A percentile compares a stretch with the other conserved stretches of the same genome.
phyloP scores from a whole-genome alignment of 441 rosid species.

The Erodium chrysanthum region DNA sequence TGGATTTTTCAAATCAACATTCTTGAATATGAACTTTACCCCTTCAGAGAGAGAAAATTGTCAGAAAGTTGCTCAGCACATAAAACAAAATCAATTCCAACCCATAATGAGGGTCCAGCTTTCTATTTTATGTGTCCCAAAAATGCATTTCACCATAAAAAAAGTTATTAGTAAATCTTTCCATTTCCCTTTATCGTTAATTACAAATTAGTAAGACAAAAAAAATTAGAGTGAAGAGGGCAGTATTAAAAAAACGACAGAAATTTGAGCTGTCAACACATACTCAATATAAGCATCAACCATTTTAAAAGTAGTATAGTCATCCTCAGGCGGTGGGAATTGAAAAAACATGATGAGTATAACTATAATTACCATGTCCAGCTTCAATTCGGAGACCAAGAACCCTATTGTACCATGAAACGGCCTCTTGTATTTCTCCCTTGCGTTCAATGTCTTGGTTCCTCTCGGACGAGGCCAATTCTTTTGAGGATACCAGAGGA shows the following conservation, averaged over 20 bases:
- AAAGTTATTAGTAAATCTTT: neutral
- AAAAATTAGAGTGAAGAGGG: neutral
- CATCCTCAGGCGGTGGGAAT: neutral
- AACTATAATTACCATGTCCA: conserved; percentile 2
- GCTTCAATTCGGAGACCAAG: conserved; percentile 4
- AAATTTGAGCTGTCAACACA: neutral
- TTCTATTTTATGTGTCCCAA: neutral
- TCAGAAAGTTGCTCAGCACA: neutral
- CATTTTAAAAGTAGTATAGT: neutral
- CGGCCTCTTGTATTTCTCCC: neutral
- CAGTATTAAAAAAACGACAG: neutral
- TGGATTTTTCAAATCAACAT: conserved; percentile 6
- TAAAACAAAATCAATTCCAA: neutral
- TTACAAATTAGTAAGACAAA: neutral
- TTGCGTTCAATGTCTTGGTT: neutral
- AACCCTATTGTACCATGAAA: conserved; percentile 11
- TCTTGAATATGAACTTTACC: conserved; percentile 10
- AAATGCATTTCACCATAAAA: neutral
- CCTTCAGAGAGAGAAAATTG: conserved; percentile 2
- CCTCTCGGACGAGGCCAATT: neutral
- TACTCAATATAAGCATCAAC: neutral
- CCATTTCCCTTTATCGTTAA: neutral
- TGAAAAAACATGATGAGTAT: neutral
- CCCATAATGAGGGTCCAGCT: neutral
- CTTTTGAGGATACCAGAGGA: neutral